Base-by-base conservation (phyloP, 176 grass and related monocot species). In the Paspalum notatum region DNA sequence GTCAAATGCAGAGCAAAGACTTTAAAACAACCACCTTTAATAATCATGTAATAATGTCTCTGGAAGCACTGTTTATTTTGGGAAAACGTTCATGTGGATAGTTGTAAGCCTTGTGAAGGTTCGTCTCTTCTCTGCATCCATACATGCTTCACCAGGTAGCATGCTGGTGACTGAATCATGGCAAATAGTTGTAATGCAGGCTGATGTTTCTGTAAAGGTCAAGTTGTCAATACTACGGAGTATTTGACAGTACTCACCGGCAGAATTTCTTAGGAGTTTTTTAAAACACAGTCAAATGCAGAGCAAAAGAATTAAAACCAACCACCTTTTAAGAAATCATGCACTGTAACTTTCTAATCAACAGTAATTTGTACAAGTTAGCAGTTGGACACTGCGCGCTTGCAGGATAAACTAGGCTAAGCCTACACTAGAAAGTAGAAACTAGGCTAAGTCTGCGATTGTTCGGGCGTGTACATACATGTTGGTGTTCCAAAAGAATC, bases 381-480 rank as follows among this genome's bases (percentile, higher is more conserved):
- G 7, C 20, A 56, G 50, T 62, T 25, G n/a, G 3, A 26, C 62
- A 54, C 62, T 12, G n/a, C 20, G 17, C 22, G 40, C 8, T 10
- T 65, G 16, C 26, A 71, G 18, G 12, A 25, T n/a, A 15, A 72
- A 39, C 62, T 76, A 56, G 1, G 47, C 38, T 48, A 78, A 75
- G 12, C 51, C 57, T 18, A 42, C 15, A 12, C 66, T 22, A 22
- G 17, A 20, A 50, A 56, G 18, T 7, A 5, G 12, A 43, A n/a
- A 20, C 63, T 77, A 58, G 0, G 58, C 80, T 20, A 84, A 70
- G 38, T 66, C 76, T 14, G 20, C 82, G 20, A 89, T 85, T 2
- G 70, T 65, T 15, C 87, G 82, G 3, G 47, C 63, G 87, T 85
- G 25, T 5, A 1, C 0, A 25, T 62, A 40, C 46, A 89, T 2